Percentiles rank a stretch among this genome's conserved stretches.
Conservation (phyloP, 176 grass and related monocot species). For the Neostapfia colusana region DNA sequence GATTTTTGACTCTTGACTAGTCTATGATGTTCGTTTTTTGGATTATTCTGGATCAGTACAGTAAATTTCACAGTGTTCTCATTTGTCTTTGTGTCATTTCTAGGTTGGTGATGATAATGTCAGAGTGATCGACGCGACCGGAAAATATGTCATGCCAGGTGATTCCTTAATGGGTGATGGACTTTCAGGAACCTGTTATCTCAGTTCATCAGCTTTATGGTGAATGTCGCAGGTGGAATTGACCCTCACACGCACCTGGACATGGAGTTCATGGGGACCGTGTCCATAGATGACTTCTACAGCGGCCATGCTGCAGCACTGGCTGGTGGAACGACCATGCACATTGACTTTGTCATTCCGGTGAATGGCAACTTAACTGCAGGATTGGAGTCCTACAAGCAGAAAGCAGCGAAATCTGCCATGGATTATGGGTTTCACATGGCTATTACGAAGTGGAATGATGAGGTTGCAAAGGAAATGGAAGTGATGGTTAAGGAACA, state of each 20-base stretch:
- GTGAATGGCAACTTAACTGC: slow-evolving; percentile 82
- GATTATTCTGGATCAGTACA: background rate
- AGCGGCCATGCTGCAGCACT: slow-evolving; percentile 83
- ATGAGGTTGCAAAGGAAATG: slow-evolving; percentile 91
- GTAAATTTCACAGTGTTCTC: slow-evolving; percentile 6
- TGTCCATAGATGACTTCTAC: slow-evolving; percentile 87
- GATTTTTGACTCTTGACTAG: slow-evolving; percentile 5
- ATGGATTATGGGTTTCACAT: slow-evolving; percentile 99
- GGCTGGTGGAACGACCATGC: slow-evolving; percentile 96
- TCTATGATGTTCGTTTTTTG: background rate
- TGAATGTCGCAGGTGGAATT: slow-evolving; percentile 75
- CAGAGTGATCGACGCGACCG: slow-evolving; percentile 86
- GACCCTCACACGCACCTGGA: slow-evolving; percentile 94
- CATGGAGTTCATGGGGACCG: slow-evolving; percentile 96
- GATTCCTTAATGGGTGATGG: slow-evolving; percentile 14
- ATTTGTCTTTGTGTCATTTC: slow-evolving; percentile 4
- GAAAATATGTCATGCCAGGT: slow-evolving; percentile 99
- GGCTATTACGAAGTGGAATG: slow-evolving; percentile 97
- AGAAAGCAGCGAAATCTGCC: slow-evolving; percentile 69
- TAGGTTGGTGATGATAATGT: slow-evolving; percentile 74
- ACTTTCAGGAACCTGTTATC: background rate
- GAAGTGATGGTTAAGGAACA: slow-evolving; percentile 91
- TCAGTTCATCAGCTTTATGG: slow-evolving; percentile 22
- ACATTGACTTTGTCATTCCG: slow-evolving; percentile 95
- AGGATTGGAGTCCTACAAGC: slow-evolving; percentile 74